Base-by-base conservation (phyloP, 257 asterid species). In the Solanum okadae region DNA sequence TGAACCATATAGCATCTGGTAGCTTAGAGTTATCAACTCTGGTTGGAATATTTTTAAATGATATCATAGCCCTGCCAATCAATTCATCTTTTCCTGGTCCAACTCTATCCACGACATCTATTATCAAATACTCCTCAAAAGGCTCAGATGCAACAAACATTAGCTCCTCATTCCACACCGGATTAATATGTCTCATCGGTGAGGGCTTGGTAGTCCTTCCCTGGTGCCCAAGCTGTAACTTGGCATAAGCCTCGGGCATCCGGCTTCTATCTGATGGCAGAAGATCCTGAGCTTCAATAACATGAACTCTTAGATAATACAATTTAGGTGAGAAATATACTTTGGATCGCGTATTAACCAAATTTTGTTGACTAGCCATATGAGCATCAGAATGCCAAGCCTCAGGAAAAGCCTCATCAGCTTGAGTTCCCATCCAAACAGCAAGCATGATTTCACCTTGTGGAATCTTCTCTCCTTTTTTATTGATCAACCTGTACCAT, bases 371-470 rank as follows among this genome's bases (percentile, higher is more conserved):
- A 88, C 91, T 94, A 23, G 95, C 88, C 70, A 89, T 81, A 49
- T 95, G 96, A 89, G 99, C 98, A 82, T 95, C 98, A 14, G 98
- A 94, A 83, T 96, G 98, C 98, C 98, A 95, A 12, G 98, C 99
- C 34, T 95, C 96, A 0, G 98, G 98, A 77, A 95, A 96, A 13
- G 98, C 92, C 92, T 96, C 99, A 46, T 96, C 99, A 9, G 99
- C 99, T 87, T 96, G 99, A 49, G 99, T 96, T 88, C 99, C 98
- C 93, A 93, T 93, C 99, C 99, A 96, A 87, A 95, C 95, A 2
- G 98, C 98, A 61, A 96, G 95, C 99, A 96, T 95, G 72, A 96
- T 86, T 87, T 95, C 98, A 42, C 99, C 99, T 2, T 89, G 91
- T 81, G 77, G 84, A 34, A 88, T 85, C 87, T 93, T 90, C 23